Evolutionary conservation across 1,284 basidiomycete species (phyloP).

Genomic region (Malassezia slooffiae): DNA sequence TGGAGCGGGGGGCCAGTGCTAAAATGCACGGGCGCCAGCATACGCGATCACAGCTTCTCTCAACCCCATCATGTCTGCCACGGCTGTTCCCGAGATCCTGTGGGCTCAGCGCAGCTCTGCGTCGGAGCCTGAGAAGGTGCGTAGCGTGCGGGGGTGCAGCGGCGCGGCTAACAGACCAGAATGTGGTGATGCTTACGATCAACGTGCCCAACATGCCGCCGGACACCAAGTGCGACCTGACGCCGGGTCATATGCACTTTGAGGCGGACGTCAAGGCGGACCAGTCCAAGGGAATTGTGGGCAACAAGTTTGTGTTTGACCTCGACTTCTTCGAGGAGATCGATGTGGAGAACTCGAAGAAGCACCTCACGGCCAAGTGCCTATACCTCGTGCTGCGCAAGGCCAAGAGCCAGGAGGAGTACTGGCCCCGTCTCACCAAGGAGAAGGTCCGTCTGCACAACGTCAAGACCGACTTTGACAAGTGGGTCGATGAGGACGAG

Average conservation of each 20-base stretch:
- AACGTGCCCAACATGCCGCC: conserved; percentile 43
- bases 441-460: conserved; percentile 46
- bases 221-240: conserved; percentile 39
- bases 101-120: conserved; percentile 44
- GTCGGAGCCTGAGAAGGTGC: conserved; percentile 34
- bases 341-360: conserved; percentile 35
- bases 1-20: conserved; percentile 4
- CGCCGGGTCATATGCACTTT: conserved; percentile 30
- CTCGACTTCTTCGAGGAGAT: conserved; percentile 45
- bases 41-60: background rate
- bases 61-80: conserved; percentile 16
- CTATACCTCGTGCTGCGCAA: conserved; percentile 43
- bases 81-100: conserved; percentile 39
- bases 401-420: conserved; percentile 37
- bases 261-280: conserved; percentile 30
- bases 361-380: conserved; percentile 38
- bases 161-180: no score
- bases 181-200: conserved; percentile 45
- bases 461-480: conserved; percentile 48
- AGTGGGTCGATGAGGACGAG: conserved; percentile 48
- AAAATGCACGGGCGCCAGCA: no score
- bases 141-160: background rate
- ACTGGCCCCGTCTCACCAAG: conserved; percentile 47
- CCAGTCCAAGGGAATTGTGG: conserved; percentile 29
- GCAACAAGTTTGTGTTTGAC: conserved; percentile 37